Evolutionary conservation across 2,329 filamentous ascomycete genomes (phyloP).

Genomic region (Penicillium sp.): DNA sequence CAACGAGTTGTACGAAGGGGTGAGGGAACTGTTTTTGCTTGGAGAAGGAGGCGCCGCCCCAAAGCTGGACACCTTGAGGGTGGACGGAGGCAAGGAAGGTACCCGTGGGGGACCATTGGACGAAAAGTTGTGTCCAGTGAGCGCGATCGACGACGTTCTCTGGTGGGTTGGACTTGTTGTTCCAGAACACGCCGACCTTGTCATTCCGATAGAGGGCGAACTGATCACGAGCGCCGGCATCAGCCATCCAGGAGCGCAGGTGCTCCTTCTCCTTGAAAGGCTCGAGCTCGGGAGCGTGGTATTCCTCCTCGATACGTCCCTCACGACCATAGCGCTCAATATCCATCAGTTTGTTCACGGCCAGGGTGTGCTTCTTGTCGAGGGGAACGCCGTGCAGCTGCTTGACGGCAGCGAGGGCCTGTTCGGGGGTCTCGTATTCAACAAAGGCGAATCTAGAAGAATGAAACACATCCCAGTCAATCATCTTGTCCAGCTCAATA

Average conservation of each 20-base stretch:
- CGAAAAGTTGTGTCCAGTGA: slow-evolving; percentile 97
- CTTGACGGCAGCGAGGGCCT: slow-evolving; percentile 88
- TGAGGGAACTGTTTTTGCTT: slow-evolving; percentile 93
- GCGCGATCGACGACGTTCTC: slow-evolving; percentile 89
- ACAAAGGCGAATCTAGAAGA: slow-evolving; percentile 85
- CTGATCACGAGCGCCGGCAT: slow-evolving; percentile 89
- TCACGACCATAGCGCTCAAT: slow-evolving; percentile 96
- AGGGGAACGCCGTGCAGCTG: slow-evolving; percentile 84
- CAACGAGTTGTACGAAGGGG: slow-evolving; percentile 92
- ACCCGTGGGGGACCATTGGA: slow-evolving; percentile 96
- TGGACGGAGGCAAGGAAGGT: slow-evolving; percentile 96
- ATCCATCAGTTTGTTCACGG: slow-evolving; percentile 97
- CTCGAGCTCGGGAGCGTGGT: slow-evolving; percentile 79
- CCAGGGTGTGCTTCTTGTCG: slow-evolving; percentile 94
- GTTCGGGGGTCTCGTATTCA: slow-evolving; percentile 88
- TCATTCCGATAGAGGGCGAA: slow-evolving; percentile 94
- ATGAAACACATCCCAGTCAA: slow-evolving; percentile 24
- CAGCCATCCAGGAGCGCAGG: slow-evolving; percentile 88
- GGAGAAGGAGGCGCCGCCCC: slow-evolving; percentile 89
- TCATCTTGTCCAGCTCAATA: slow-evolving; percentile 13
- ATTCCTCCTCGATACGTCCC: slow-evolving; percentile 90
- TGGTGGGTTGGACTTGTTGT: slow-evolving; percentile 90
- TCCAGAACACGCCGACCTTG: slow-evolving; percentile 95
- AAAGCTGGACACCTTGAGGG: slow-evolving; percentile 94
- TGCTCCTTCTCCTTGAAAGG: slow-evolving; percentile 93